Base-by-base conservation (phyloP, 768 basidiomycete species). In the Tricholoma saponaceum region DNA sequence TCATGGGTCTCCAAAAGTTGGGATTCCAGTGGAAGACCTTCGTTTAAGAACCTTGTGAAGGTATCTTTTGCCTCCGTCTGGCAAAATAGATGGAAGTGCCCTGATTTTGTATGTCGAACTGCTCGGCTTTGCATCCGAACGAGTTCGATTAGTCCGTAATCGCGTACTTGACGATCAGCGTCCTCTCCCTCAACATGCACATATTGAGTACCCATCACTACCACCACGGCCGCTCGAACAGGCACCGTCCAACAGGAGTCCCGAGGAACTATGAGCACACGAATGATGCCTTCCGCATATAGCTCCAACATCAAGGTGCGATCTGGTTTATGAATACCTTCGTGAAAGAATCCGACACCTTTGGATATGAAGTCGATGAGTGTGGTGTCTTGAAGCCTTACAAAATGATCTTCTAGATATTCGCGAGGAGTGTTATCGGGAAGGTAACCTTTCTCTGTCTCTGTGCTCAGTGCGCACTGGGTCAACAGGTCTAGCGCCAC, bases 201-300 rank as follows among this genome's bases (percentile, higher is more conserved):
- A 69, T 92, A 96, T 69, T 99, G 97, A 3, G 95, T 92, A 16
- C 93, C 90, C 88, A 98, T 89, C 46, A 93, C 87, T 35, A 98
- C 77, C 14, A 98, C 95, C 5, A 83, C 83, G 6, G 82, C 79
- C 1, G 91, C 92, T 53, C 86, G 83, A 16, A 95, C 83, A 18
- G 95, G 94, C n/a, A 98, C 69, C 26, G 83, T 85, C 95, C 95
- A 96, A 67, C 90, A 92, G 13, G 86, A 79, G 41, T 95, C 92
- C 35, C 87, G 83, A 3, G 95, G 87, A 0, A 85, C 87, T 59
- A 98, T 76, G 25, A 99, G 76, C 12, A 95, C 88, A 6, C 86
- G 85, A 41, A 98, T 67, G 37, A 90, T 74, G 0, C 92, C 91
- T 59, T 92, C 85, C 0, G 84, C 83, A 67, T 88, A 98, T 37